Evolutionary conservation across 192 early-diverging fungal species (phyloP), one percentile per base, ranked within the genome.

Genomic region (Radiomyces spectabilis): DNA sequence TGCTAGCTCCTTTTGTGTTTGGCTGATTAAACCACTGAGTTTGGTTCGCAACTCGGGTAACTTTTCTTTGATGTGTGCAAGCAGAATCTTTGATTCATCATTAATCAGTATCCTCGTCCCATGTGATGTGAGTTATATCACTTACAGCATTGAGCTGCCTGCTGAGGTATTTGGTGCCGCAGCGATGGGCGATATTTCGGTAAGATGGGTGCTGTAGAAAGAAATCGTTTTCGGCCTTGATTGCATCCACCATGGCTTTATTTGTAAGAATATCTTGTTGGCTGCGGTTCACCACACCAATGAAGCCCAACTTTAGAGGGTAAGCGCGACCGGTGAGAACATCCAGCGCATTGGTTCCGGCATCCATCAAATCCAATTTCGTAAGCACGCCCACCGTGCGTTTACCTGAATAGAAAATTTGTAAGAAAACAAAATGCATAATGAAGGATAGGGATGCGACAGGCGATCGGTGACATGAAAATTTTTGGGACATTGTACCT

Each of bases 291-390:
- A 91, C 83, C 15, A 87, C 79, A 46, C 88, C 88, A 48, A 91
- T 81, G 63, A 91, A 91, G 1, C 88, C 88, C 25, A 91, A 68
- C 35, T 86, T 87, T 40, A 91, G 58, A 13, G 86, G 86, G 33
- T 86, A 85, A 3, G 86, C 83, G 30, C 84, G 71, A 27, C 88
- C 88, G 0, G 86, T 78, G 21, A 91, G 76, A 31, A 87, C 84
- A 39, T 91, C 88, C 27, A 91, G 66, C 31, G 88, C 85, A 51
- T 87, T 85, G 33, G 86, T 91, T 44, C 88, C 88, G 40, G 81
- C 78, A 57, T 91, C 88, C 88, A 91, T 91, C 55, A 91, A 59
- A 72, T 91, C 88, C 48, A 91, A 74, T 69, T 91, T 91, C 37
- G 88, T 88, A 47, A 91, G 65, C 6, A 91, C 84, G 19, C 88